Conservation (phyloP, 495 filamentous ascomycete genomes). For the Monascus purpureus region DNA sequence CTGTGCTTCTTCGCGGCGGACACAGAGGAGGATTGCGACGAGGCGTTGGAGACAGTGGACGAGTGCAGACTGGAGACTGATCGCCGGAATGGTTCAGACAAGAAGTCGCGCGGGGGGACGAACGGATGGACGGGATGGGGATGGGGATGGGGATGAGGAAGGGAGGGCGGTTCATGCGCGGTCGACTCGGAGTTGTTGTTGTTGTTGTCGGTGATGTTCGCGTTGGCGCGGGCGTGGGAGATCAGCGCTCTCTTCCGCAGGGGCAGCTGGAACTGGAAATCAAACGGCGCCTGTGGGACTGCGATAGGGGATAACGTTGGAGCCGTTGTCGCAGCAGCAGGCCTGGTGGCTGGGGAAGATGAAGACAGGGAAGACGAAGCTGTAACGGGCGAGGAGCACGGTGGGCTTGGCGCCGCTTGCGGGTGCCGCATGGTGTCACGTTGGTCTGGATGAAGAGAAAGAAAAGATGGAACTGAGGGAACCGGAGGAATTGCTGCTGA, state of each 20-base stretch:
- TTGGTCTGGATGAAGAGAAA: too few species aligned
- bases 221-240: constrained; percentile 6
- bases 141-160: not conserved
- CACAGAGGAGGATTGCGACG: constrained; percentile 4
- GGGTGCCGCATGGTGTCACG: not conserved
- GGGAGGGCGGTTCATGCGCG: not conserved
- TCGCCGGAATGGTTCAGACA: constrained; percentile 11
- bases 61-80: constrained; percentile 8
- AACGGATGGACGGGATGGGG: not conserved
- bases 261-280: constrained; percentile 11
- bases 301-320: constrained; percentile 4
- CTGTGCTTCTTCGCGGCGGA: constrained; percentile 6
- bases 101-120: constrained; percentile 7
- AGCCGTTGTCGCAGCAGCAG: too few species aligned
- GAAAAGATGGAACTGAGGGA: too few species aligned
- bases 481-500: too few species aligned
- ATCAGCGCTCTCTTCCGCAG: constrained; percentile 11
- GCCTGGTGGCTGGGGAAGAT: too few species aligned
- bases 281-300: constrained; percentile 13
- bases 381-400: too few species aligned
- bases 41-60: constrained; percentile 4
- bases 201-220: constrained; percentile 3
- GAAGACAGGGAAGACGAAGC: too few species aligned
- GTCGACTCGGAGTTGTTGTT: too few species aligned
- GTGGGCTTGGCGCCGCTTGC: too few species aligned